Evolutionary conservation across 805 yeast species (phyloP), one percentile per base, ranked within the genome.

Genomic region (Metschnikowia hibisci): DNA sequence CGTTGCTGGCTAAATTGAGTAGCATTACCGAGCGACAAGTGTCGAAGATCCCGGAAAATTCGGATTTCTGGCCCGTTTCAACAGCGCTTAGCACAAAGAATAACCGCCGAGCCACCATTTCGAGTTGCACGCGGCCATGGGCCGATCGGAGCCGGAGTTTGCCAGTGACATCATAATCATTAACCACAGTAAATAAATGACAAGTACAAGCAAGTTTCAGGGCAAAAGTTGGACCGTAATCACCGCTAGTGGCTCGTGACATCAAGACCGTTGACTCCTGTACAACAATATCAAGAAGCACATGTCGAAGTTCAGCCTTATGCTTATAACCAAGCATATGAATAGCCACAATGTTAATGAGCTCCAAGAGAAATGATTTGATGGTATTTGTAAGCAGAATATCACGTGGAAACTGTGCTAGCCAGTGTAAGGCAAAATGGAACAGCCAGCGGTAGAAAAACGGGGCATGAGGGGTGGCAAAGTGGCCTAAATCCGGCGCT

Each of bases 101-200:
- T 6, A 67, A 36, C 45, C 60, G 64, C 36, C 66, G 50, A 20
- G 64, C 56, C 13, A 51, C 48, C 20, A 60, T 54, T 36, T 67
- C 72, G 27, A 69, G 57, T 26, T 53, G 57, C 15, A 66, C 55
- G 34, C 55, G 58, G 37, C 49, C 43, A 15, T 48, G 50, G 6
- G 51, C 43, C 5, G 58, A 40, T 38, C 56, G 56, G 3, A 63
- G 41, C n/a, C 54, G 51, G 32, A 67, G 48, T 41, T 63, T 65
- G 15, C 48, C 40, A 9, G 64, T 46, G 10, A 67, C 48, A 34
- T 67, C 73, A 45, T 61, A 60, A 48, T 68, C 73, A 43, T 64
- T 65, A 13, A 67, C 43, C 7, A 68, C 61, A 4, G 71, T 55
- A 43, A 60, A 68, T n/a, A 66, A 49, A 42, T 69, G 71, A 2